Evolutionary conservation across 805 yeast species (phyloP).

Genomic region (Diddensiella caesifluorescens): DNA sequence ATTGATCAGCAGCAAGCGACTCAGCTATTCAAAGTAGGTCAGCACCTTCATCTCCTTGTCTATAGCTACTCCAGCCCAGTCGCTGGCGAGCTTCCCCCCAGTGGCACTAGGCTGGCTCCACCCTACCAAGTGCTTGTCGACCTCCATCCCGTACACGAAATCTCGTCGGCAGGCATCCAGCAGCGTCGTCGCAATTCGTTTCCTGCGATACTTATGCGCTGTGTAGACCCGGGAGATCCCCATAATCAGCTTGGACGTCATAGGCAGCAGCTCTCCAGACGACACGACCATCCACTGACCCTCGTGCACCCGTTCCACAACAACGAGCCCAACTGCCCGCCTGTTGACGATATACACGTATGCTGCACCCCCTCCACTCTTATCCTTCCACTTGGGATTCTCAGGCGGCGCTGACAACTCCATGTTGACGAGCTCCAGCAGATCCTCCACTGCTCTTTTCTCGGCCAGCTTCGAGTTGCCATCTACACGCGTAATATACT

Average conservation of each 20-base stretch:
- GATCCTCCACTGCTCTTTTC: conserved; percentile 27
- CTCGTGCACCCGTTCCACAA: conserved; percentile 21
- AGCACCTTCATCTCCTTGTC: conserved; percentile 1
- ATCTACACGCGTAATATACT: conserved; percentile 28
- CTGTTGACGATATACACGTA: conserved; percentile 34
- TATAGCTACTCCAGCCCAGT: conserved; percentile 18
- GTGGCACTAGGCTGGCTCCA: conserved; percentile 59
- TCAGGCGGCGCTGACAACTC: conserved; percentile 47
- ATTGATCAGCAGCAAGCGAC: no score
- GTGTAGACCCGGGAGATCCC: conserved; percentile 41
- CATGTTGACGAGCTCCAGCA: conserved; percentile 44
- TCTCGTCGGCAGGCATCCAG: conserved; percentile 36
- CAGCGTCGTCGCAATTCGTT: conserved; percentile 40
- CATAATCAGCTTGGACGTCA: conserved; percentile 27
- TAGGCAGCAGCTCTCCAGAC: conserved; percentile 37
- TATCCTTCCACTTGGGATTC: conserved; percentile 19
- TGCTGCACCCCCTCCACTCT: conserved; percentile 32
- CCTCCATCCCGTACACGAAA: conserved; percentile 42
- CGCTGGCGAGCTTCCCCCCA: conserved; percentile 45
- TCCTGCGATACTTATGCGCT: conserved; percentile 36
- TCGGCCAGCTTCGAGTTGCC: conserved; percentile 20
- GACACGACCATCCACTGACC: conserved; percentile 31
- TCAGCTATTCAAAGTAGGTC: neutral
- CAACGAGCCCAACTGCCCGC: conserved; percentile 21
- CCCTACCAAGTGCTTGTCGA: conserved; percentile 39